phyloP scores from a whole-genome alignment of 1,284 basidiomycete species.

The Ustilago esculenta region DNA sequence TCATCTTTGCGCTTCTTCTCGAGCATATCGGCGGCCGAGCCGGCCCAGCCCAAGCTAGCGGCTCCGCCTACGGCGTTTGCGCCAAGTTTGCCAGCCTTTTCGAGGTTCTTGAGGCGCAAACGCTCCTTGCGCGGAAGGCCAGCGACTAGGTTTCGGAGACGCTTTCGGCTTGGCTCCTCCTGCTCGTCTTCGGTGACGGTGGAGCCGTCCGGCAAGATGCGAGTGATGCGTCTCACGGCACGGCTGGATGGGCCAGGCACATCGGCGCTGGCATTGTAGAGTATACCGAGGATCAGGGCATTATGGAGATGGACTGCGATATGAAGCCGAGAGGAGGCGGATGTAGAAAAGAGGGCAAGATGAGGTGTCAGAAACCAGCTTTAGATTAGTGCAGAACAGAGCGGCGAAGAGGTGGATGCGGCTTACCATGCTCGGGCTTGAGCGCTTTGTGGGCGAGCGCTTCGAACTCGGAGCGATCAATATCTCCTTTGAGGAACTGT shows the following conservation, averaged over 20 bases:
- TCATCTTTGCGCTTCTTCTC: slow-evolving; percentile 66
- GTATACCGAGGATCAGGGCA: slow-evolving; percentile 68
- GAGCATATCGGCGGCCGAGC: slow-evolving; percentile 65
- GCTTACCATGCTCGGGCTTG: slow-evolving; percentile 58
- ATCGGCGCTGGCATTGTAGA: slow-evolving; percentile 67
- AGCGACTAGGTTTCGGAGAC: slow-evolving; percentile 59
- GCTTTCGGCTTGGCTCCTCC: slow-evolving; percentile 60
- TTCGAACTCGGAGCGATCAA: slow-evolving; percentile 68
- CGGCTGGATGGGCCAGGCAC: slow-evolving; percentile 55
- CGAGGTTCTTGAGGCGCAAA: slow-evolving; percentile 58
- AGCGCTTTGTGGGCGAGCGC: slow-evolving; percentile 54
- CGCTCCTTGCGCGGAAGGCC: slow-evolving; percentile 60
- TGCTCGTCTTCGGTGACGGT: slow-evolving; percentile 48
- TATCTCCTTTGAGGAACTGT: slow-evolving; percentile 67
- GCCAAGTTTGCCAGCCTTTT: slow-evolving; percentile 46
- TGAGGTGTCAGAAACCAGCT: background rate
- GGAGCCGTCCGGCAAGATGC: slow-evolving; percentile 41
- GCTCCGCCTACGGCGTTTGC: slow-evolving; percentile 30
- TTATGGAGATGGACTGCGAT: slow-evolving; percentile 68
- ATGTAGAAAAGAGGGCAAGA: background rate
- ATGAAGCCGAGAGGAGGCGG: background rate
- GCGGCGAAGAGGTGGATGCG: background rate
- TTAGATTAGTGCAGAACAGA: background rate
- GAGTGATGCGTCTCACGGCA: slow-evolving; percentile 33
- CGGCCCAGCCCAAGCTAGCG: slow-evolving; percentile 60